A percentile compares a stretch with the other conserved stretches of the same genome.
Evolutionary conservation across 768 basidiomycete genomes (phyloP).

Genomic region (Inosperma sp.): DNA sequence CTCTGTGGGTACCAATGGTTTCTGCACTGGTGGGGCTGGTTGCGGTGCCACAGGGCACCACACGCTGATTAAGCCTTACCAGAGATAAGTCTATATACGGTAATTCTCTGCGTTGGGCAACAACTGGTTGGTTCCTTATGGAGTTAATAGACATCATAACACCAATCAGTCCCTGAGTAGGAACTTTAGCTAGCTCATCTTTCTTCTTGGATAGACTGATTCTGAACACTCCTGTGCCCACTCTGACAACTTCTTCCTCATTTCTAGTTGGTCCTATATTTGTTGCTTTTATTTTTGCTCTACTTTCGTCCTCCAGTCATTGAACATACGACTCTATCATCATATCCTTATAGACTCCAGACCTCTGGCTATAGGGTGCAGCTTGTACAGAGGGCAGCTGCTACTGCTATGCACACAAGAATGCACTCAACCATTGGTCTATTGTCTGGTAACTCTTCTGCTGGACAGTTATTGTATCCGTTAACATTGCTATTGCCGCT

Average conservation of each 20-base stretch:
- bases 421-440: not conserved
- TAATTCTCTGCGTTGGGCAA: not conserved
- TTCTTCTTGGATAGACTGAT: not conserved
- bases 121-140: not conserved
- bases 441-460: not conserved
- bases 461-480: not conserved
- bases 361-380: not conserved
- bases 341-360: slow-evolving; percentile 1
- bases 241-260: not conserved
- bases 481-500: not conserved
- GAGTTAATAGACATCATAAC: not conserved
- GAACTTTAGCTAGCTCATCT: not conserved
- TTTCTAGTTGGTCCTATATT: not conserved
- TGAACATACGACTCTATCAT: slow-evolving; percentile 5
- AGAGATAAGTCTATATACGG: not conserved
- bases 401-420: not conserved
- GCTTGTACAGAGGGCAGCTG: not conserved
- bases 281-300: not conserved
- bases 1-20: not conserved
- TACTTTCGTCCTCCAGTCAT: not conserved
- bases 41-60: too few relatives aligned
- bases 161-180: not conserved
- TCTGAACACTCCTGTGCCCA: not conserved
- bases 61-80: too few relatives aligned
- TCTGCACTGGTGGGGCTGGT: not conserved